Conservation (phyloP, 352 stramenopile species). For the Globisporangium cylindrosporum region DNA sequence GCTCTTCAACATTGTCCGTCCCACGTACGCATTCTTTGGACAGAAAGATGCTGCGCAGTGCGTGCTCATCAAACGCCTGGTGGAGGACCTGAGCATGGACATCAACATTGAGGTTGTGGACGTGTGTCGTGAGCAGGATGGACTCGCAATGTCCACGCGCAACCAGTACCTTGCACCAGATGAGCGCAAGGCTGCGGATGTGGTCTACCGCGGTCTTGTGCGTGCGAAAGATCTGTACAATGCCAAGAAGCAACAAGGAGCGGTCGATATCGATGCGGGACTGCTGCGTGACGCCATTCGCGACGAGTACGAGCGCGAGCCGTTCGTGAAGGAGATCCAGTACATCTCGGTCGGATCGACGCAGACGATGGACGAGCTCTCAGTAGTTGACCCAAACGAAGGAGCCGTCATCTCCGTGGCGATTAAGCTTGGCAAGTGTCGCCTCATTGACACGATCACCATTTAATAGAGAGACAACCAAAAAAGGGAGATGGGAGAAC, state of each 20-base stretch:
- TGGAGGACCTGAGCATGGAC: slow-evolving; percentile 96
- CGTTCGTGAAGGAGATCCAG: slow-evolving; percentile 92
- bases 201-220: slow-evolving; percentile 86
- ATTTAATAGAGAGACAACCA: slow-evolving; percentile 33
- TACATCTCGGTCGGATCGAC: slow-evolving; percentile 95
- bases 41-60: slow-evolving; percentile 99
- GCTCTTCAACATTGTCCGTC: slow-evolving; percentile 98
- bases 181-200: slow-evolving; percentile 84
- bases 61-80: slow-evolving; percentile 93
- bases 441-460: slow-evolving; percentile 98
- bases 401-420: slow-evolving; percentile 94
- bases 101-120: slow-evolving; percentile 90
- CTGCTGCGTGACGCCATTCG: slow-evolving; percentile 42
- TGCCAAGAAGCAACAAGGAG: slow-evolving; percentile 14
- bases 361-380: slow-evolving; percentile 93
- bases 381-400: slow-evolving; percentile 54
- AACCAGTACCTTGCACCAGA: slow-evolving; percentile 96
- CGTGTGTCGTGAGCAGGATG: slow-evolving; percentile 93
- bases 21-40: slow-evolving; percentile 97
- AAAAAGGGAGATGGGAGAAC: not conserved
- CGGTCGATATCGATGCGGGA: slow-evolving; percentile 26
- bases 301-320: slow-evolving; percentile 74
- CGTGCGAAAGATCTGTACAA: slow-evolving; percentile 48
- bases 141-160: slow-evolving; percentile 96
- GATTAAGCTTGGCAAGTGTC: slow-evolving; percentile 92